Base-by-base conservation (phyloP, 176 grass and related monocot genomes). In the Phragmites australis region DNA sequence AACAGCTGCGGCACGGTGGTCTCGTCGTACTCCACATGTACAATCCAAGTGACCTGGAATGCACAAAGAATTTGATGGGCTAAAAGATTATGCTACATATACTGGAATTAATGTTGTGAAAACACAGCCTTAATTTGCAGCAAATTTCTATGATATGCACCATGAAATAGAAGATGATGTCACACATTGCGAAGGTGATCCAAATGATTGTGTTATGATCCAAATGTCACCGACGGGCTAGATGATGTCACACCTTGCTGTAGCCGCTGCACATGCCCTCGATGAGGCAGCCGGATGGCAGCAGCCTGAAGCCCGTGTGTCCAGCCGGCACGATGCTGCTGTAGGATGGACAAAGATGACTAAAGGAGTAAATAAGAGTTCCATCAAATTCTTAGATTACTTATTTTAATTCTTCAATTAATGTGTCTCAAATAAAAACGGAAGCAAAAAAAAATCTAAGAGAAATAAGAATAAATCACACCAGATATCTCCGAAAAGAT, bases 1-100 rank as follows among this genome's bases (percentile, higher is more conserved):
- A 86, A 89, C 9, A 55, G 8, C 4, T 13, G 50, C 3, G 73
- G 43, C 9, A 84, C 26, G 0, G 7, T 22, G 9, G 41, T 13
- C 55, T 68, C 57, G 8, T 86, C 34, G 6, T 81, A 83, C 83
- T 81, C 83, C 0, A 81, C 57, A 19, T 89, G 84, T 11, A 80
- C 70, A 25, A 89, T 73, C 86, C 90, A 92, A 2, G 83, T 89
- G 3, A 92, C 82, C 90, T 88, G 41, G 13, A 21, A 73, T 64
- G 59, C 19, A 37, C 0, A 4, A 1, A 34, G n/a, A 37, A 37
- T 48, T 47, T 32, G 18, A 18, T 9, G 1, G n/a, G 22, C 21
- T 56, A 0, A 59, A 27, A 25, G 11, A 30, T 29, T 13, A 60
- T 25, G 9, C 11, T 6, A 26, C 11, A 14, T 13, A 59, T 3